A percentile compares a stretch with the other conserved stretches of the same genome.
phyloP scores from a whole-genome alignment of 306 rosid species.

The Medicago truncatula region MtrunA17r5.0-ANR NC_053049.1:43162501-43163000 shows the following conservation, averaged over 20 bases:
- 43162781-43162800: conserved; percentile 10
- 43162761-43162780: neutral
- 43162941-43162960: conserved; percentile 34
- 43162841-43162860: conserved; percentile 46
- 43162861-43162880: conserved; percentile 55
- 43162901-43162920: conserved; percentile 20
- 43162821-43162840: neutral
- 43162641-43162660: no score
- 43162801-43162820: conserved; percentile 6
- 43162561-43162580: no score
- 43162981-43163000: conserved; percentile 32
- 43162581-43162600: no score
- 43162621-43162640: no score
- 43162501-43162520: neutral
- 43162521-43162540: no score
- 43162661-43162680: neutral
- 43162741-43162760: neutral
- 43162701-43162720: conserved; percentile 3
- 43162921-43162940: conserved; percentile 11
- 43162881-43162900: conserved; percentile 44
- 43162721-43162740: neutral
- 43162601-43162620: no score
- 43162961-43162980: neutral
- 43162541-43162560: no score
- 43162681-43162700: neutral